Evolutionary conservation across 2,329 filamentous ascomycete species (phyloP).

Genomic region (Diaporthe sp.): DNA sequence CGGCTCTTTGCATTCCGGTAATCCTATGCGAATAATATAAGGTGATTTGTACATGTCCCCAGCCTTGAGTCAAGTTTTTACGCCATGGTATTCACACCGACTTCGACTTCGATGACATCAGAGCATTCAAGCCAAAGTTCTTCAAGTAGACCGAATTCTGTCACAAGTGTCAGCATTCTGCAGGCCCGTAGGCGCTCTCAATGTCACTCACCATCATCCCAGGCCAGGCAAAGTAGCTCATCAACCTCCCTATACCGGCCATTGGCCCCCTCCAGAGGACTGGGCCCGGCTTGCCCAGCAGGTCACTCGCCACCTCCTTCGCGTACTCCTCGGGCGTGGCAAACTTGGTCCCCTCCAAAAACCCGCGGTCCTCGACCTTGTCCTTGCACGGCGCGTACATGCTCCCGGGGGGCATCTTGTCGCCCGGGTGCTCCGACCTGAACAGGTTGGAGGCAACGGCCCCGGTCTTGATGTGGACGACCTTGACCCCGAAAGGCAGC

Average conservation of each 20-base stretch:
- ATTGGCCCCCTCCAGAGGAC: slow-evolving; percentile 8
- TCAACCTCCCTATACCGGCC: not conserved
- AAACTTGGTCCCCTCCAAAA: slow-evolving; percentile 4
- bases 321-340: slow-evolving; percentile 18
- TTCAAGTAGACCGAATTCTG: not conserved
- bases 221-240: not conserved
- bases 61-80: not conserved
- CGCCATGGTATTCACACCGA: not conserved
- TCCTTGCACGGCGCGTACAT: slow-evolving; percentile 1
- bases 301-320: not conserved
- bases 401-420: slow-evolving; percentile 20
- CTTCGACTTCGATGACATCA: slow-evolving; percentile 1
- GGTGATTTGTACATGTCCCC: not conserved
- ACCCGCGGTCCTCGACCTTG: not conserved
- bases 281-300: slow-evolving; percentile 10
- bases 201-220: not conserved
- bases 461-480: slow-evolving; percentile 51
- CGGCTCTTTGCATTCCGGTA: rapidly evolving
- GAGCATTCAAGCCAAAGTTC: not conserved
- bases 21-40: rapidly evolving
- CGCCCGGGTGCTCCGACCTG: not conserved
- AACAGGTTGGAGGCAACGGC: slow-evolving; percentile 51
- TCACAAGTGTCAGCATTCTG: not conserved
- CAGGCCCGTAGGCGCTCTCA: rapidly evolving
- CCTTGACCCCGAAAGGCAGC: slow-evolving; percentile 50